Conservation (phyloP, 2,329 filamentous ascomycete genomes). For the Myriosclerotinia scirpicola region DNA sequence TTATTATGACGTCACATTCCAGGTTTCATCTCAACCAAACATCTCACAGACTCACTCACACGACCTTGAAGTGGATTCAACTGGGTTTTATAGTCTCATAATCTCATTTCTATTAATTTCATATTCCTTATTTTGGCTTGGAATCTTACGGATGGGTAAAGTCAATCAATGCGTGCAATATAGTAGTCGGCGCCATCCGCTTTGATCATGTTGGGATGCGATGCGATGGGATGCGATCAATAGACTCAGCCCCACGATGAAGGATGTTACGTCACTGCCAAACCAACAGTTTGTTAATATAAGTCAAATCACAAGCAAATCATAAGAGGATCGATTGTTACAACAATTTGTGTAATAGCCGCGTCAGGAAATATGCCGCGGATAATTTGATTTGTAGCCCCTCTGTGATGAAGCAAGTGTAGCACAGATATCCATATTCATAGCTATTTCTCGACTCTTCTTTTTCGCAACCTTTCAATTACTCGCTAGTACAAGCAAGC, state of each 20-base stretch:
- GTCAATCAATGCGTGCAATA: conserved; percentile 4
- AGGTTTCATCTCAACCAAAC: conserved; percentile 6
- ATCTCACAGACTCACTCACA: conserved; percentile 17
- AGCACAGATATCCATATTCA: neutral
- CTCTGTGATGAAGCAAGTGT: neutral
- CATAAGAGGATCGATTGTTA: neutral
- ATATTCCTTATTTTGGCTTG: neutral
- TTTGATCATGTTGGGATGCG: neutral
- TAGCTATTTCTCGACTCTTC: neutral
- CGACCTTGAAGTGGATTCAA: conserved; percentile 1
- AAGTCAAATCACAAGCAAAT: neutral
- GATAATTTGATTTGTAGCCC: too few species aligned
- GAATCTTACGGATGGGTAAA: neutral
- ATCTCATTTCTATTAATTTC: neutral
- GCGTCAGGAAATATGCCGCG: neutral
- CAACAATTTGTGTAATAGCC: neutral
- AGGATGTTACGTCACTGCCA: conserved; percentile 5
- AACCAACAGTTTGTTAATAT: neutral
- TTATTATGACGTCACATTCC: conserved; percentile 21
- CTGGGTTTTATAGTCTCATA: neutral
- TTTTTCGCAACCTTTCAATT: neutral
- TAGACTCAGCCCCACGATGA: neutral
- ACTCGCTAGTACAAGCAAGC: neutral
- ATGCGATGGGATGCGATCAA: neutral
- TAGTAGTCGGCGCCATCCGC: conserved; percentile 11